Percentiles rank a stretch among this genome's conserved stretches.
These are phyloP conservation scores for Kodamaea sp. DNA, from an alignment of 1,139 yeast genomes.

Conservation along the genomic window DNA sequence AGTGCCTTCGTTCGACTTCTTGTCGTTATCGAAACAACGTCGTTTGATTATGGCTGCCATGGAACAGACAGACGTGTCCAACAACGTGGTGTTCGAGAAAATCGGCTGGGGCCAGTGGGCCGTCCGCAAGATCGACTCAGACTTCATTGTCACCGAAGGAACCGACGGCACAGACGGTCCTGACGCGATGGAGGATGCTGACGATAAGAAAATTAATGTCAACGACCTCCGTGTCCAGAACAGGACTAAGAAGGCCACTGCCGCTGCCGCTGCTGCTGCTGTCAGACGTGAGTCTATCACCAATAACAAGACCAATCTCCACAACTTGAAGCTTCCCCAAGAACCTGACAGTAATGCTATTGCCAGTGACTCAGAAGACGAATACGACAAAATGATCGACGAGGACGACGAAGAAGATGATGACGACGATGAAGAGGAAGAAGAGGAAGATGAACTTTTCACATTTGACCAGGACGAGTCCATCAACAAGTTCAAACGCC, in stretches of 20 bases:
- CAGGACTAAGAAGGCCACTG: slow-evolving; percentile 41
- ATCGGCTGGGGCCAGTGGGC: slow-evolving; percentile 99
- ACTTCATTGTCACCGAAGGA: slow-evolving; percentile 50
- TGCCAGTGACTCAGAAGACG: slow-evolving; percentile 49
- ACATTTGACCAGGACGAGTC: slow-evolving; percentile 46
- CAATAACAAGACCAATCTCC: slow-evolving; percentile 44
- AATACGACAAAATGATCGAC: slow-evolving; percentile 18
- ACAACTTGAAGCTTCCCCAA: slow-evolving; percentile 47
- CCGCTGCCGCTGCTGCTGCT: slow-evolving; percentile 12
- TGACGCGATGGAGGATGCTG: slow-evolving; percentile 2
- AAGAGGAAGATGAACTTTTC: slow-evolving; percentile 39
- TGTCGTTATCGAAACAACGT: slow-evolving; percentile 86
- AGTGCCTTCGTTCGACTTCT: slow-evolving; percentile 75
- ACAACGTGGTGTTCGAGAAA: slow-evolving; percentile 77
- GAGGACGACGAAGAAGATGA: slow-evolving; percentile 29
- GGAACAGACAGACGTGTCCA: slow-evolving; percentile 61
- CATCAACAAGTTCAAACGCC: slow-evolving; percentile 20
- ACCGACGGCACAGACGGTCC: slow-evolving; percentile 23
- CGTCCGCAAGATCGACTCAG: slow-evolving; percentile 58
- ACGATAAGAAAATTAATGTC: slow-evolving; percentile 23
- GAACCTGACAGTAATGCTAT: slow-evolving; percentile 32
- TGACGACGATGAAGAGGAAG: slow-evolving; percentile 23
- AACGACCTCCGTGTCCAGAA: slow-evolving; percentile 42
- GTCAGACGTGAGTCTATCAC: slow-evolving; percentile 59
- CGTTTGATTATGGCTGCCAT: slow-evolving; percentile 86